These are phyloP conservation scores for Hanseniaspora mollemarum DNA, from an alignment of 805 yeast genomes.

Conservation along the genomic window DNA sequence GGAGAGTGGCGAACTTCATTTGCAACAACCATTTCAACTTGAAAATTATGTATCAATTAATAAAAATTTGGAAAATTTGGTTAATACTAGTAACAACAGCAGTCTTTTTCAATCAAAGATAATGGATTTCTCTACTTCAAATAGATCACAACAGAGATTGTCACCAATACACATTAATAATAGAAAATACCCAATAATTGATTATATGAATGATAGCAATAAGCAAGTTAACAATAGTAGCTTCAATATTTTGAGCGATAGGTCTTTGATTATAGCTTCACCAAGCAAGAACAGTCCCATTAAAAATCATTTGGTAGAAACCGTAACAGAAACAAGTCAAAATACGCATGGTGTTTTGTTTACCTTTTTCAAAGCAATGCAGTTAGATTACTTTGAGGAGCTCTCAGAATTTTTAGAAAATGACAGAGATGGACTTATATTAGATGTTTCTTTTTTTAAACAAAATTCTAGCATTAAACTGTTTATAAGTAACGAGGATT, in stretches of 20 bases:
- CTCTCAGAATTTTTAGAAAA: conserved; percentile 2
- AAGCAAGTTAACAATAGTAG: neutral
- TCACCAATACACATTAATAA: conserved; percentile 15
- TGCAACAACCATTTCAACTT: neutral
- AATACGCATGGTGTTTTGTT: neutral
- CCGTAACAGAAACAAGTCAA: neutral
- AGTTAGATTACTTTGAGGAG: conserved; percentile 4
- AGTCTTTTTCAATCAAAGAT: conserved; percentile 9
- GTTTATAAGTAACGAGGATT: neutral
- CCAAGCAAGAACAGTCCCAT: conserved; percentile 4
- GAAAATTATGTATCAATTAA: neutral
- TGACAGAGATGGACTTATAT: neutral
- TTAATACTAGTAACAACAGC: neutral
- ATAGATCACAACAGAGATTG: conserved; percentile 13
- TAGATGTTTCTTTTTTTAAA: neutral
- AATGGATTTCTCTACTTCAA: conserved; percentile 9
- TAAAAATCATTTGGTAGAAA: neutral
- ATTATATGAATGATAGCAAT: conserved; percentile 7
- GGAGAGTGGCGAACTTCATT: no score
- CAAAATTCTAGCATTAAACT: conserved; percentile 1
- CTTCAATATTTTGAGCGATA: neutral
- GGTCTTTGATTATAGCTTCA: conserved; percentile 10
- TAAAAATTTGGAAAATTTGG: neutral
- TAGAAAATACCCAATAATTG: conserved; percentile 12
- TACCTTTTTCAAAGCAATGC: neutral